Percentiles rank a stretch among this genome's conserved stretches.
Conservation (phyloP, 208 protist species). For the Acanthamoeba triangularis region DNA sequence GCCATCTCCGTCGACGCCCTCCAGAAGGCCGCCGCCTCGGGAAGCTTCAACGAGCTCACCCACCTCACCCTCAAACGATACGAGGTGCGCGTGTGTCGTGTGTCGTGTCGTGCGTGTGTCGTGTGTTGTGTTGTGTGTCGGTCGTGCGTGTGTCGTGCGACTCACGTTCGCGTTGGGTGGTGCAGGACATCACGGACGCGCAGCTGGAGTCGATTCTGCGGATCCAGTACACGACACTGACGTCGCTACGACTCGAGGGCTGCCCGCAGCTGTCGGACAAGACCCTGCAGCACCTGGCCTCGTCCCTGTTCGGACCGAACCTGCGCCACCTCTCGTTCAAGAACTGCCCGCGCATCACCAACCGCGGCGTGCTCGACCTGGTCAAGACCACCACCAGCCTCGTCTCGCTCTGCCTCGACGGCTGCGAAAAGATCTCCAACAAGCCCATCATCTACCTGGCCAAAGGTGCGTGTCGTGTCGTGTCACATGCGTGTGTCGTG, state of each 20-base stretch:
- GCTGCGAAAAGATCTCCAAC: conserved; percentile 60
- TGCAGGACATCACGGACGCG: neutral
- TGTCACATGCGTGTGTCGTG: neutral
- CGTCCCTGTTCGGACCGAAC: neutral
- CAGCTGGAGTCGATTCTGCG: neutral
- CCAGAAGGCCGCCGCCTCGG: conserved; percentile 10
- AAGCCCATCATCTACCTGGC: conserved; percentile 49
- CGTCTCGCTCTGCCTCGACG: conserved; percentile 46
- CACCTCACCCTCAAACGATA: conserved; percentile 7
- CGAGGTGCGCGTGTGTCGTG: neutral
- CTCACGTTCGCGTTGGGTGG: neutral
- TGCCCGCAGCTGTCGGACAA: conserved; percentile 54
- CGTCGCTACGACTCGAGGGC: neutral
- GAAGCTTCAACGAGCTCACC: neutral
- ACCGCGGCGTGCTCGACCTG: conserved; percentile 49
- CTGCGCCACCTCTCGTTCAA: conserved; percentile 20
- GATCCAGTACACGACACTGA: neutral
- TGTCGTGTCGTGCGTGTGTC: too few species aligned
- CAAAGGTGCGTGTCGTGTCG: neutral
- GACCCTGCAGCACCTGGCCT: neutral
- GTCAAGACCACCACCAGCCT: neutral
- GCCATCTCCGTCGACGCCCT: conserved; percentile 35
- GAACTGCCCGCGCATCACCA: conserved; percentile 58
- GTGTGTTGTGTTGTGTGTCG: neutral
- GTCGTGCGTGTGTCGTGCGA: neutral